Evolutionary conservation across 1,284 basidiomycete species (phyloP).

Genomic region (Omphalotus olearius): DNA sequence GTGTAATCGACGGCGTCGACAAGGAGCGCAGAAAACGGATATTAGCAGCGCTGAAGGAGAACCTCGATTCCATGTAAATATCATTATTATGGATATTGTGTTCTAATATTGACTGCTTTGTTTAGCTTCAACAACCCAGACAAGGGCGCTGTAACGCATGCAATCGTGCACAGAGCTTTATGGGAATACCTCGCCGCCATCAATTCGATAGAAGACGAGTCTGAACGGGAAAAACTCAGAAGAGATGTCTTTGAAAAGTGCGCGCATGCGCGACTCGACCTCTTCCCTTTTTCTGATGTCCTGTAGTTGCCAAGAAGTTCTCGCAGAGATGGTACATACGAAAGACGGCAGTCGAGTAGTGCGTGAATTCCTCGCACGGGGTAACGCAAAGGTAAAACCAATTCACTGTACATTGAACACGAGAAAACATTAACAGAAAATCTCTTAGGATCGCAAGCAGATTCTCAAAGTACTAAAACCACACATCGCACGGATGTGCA

Average conservation of each 20-base stretch:
- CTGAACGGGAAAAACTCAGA: slow-evolving; percentile 58
- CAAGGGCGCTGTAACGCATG: slow-evolving; percentile 81
- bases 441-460: slow-evolving; percentile 74
- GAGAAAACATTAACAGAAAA: neutral
- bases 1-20: slow-evolving; percentile 65
- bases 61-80: slow-evolving; percentile 70
- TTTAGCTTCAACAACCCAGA: slow-evolving; percentile 84
- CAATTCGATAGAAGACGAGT: slow-evolving; percentile 45
- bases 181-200: slow-evolving; percentile 73
- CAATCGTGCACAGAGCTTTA: slow-evolving; percentile 78
- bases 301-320: slow-evolving; percentile 64
- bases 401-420: neutral
- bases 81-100: neutral
- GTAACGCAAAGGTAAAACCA: slow-evolving; percentile 66
- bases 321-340: slow-evolving; percentile 90
- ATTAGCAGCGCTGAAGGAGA: slow-evolving; percentile 66
- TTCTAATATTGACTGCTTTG: neutral
- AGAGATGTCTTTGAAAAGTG: slow-evolving; percentile 68
- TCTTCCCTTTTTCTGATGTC: neutral
- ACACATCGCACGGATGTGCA: slow-evolving; percentile 80
- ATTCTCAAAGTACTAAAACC: slow-evolving; percentile 84
- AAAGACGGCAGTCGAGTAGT: slow-evolving; percentile 85
- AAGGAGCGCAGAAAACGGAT: slow-evolving; percentile 64
- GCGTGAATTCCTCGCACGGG: slow-evolving; percentile 76
- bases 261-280: slow-evolving; percentile 6